Base-by-base conservation (phyloP, 1,139 yeast species). In the Geotrichum klebahnii region DNA sequence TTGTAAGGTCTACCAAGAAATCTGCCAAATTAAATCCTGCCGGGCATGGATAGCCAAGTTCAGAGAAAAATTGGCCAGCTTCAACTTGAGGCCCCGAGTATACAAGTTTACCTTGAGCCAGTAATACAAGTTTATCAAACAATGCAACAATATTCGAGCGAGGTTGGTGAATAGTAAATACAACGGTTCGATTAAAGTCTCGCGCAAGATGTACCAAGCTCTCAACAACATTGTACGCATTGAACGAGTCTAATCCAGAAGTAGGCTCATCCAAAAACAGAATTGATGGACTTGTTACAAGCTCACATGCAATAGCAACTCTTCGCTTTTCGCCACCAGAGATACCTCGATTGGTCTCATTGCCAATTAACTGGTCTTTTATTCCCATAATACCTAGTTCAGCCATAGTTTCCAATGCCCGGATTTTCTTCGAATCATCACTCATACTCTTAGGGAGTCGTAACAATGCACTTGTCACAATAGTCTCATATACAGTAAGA, bases 121-220 rank as follows among this genome's bases (percentile, higher is more conserved):
- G 74, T 46, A 92, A 71, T 1, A 92, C 67, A 49, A 92, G 74
- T 58, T 84, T 83, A 64, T 90, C 97, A 68, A 92, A 92, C 50
- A 88, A 70, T 0, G 96, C 81, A 26, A 92, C 97, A 64, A 92
- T 90, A 61, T 92, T 92, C 55, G 96, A 87, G 64, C 98, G 78
- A n/a, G 98, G 98, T 65, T 92, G 98, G 69, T 92, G 98, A 57
- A 92, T 92, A 0, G 98, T 88, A 64, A 92, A 84, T 1, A 92
- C 80, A 44, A 92, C 82, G 0, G 98, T 90, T 63, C 97, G 79
- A 54, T 84, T 81, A 65, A 82, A 86, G 59, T 82, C 84, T 53
- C 82, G 75, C 0, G 97, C 88, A 54, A 92, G 75, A 54, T 85
- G 79, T 2, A 85, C 92, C 50, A 92, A 74, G 56, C 89, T 79